phyloP scores from a whole-genome alignment of 2,329 filamentous ascomycete species.

The Arachnomyces sp. region DNA sequence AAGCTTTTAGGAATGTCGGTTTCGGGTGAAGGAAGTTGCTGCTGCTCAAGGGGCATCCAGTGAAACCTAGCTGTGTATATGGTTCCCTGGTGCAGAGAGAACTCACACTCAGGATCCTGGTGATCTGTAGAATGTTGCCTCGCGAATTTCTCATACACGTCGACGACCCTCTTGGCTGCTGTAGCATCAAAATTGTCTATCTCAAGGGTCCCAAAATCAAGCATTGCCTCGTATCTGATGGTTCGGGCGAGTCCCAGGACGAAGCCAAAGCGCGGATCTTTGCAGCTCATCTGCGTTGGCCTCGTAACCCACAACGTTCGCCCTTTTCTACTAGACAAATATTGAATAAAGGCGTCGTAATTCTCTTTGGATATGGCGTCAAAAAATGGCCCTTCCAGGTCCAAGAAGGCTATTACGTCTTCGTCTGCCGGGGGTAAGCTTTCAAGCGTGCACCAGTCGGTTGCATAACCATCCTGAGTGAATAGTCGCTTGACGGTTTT shows the following conservation, averaged over 20 bases:
- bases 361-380: constrained; percentile 23
- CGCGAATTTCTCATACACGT: constrained; percentile 1
- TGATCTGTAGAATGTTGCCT: neutral
- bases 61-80: neutral
- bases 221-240: constrained; percentile 2
- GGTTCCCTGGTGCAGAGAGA: neutral
- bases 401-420: constrained; percentile 1
- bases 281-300: constrained; percentile 1
- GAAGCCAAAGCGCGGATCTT: constrained; percentile 3
- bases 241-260: constrained; percentile 6
- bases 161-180: neutral
- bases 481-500: neutral
- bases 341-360: too few relatives aligned
- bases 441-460: neutral
- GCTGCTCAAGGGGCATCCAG: neutral
- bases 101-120: constrained; percentile 5
- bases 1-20: neutral
- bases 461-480: neutral
- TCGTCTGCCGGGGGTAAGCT: neutral
- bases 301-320: constrained; percentile 8
- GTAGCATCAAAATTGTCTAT: neutral
- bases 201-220: constrained; percentile 7
- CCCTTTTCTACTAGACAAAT: too few relatives aligned
- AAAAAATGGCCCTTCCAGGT: constrained; percentile 27
- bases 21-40: neutral